Percentiles rank a stretch among this genome's conserved stretches.
These are phyloP conservation scores for Citrus hindsii DNA, from an alignment of 345 rosid species.

Conservation along the genomic window DNA sequence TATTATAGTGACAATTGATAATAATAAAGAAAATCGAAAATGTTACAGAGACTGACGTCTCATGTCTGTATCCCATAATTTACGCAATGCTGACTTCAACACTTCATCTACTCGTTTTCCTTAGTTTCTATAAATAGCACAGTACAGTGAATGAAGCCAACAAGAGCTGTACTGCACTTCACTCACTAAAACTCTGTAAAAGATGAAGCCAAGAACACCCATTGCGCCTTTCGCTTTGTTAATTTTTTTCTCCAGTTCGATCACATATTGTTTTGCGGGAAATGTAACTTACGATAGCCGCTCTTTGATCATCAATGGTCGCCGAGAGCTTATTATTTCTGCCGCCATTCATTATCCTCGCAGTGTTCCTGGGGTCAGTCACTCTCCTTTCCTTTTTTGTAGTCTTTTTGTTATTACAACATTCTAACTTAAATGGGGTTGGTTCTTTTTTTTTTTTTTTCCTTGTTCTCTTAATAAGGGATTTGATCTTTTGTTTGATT, in stretches of 20 bases:
- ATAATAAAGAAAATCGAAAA: too few relatives aligned
- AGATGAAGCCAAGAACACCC: not conserved
- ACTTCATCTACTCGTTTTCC: not conserved
- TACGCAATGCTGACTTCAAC: too few relatives aligned
- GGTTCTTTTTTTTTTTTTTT: not conserved
- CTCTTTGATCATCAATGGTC: conserved; percentile 49
- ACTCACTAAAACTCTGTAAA: not conserved
- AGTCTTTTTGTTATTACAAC: not conserved
- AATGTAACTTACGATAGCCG: conserved; percentile 50
- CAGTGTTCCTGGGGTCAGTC: conserved; percentile 47
- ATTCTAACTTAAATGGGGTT: not conserved
- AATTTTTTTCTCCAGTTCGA: not conserved
- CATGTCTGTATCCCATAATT: too few relatives aligned
- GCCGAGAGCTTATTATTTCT: conserved; percentile 49
- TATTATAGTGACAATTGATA: too few relatives aligned
- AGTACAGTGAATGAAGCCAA: not conserved
- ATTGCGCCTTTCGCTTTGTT: not conserved
- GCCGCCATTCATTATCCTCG: conserved; percentile 67
- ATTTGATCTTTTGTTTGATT: not conserved
- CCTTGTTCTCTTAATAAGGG: not conserved
- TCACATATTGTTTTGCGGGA: conserved; percentile 4
- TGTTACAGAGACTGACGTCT: too few relatives aligned
- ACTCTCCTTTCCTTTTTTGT: not conserved
- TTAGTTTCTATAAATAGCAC: not conserved
- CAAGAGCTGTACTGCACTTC: not conserved